Conservation (phyloP, 169 alveolate genomes). For the Besnoitia besnoiti region DNA sequence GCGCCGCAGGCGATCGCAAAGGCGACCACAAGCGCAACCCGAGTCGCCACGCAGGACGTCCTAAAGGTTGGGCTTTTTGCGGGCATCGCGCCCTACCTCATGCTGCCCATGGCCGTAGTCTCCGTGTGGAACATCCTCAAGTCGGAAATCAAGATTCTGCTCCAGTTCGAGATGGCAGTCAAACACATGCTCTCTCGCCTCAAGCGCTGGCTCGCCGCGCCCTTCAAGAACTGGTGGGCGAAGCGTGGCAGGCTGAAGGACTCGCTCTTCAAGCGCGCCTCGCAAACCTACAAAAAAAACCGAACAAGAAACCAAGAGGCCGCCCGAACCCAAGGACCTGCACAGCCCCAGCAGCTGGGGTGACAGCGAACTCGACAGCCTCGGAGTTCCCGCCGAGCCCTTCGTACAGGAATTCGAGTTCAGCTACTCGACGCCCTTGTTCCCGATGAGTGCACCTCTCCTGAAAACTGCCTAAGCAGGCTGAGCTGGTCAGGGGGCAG, state of each 20-base stretch:
- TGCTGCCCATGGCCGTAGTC: conserved; percentile 44
- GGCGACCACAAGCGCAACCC: conserved; percentile 41
- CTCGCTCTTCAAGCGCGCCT: conserved; percentile 11
- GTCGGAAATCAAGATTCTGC: conserved; percentile 39
- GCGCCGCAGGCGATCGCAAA: conserved; percentile 42
- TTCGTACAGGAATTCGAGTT: not conserved
- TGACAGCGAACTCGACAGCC: conserved; percentile 14
- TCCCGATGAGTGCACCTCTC: conserved; percentile 52
- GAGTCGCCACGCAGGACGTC: conserved; percentile 38
- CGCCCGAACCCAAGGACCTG: not conserved
- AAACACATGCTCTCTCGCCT: conserved; percentile 32
- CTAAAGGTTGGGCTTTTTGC: conserved; percentile 49
- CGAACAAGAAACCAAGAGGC: not conserved
- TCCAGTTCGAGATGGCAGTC: conserved; percentile 51
- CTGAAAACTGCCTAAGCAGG: not conserved
- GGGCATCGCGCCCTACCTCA: conserved; percentile 24
- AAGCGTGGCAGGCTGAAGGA: conserved; percentile 32
- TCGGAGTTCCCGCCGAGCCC: conserved; percentile 35
- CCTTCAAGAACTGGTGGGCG: conserved; percentile 55
- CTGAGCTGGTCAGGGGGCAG: too few relatives aligned
- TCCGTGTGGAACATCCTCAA: conserved; percentile 51
- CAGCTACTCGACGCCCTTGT: not conserved
- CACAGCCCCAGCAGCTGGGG: not conserved
- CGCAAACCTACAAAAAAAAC: conserved; percentile 1
- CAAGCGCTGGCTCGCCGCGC: conserved; percentile 19